phyloP scores from a whole-genome alignment of 2,329 filamentous ascomycete species.

The Malbranchea cinnamomea region DNA sequence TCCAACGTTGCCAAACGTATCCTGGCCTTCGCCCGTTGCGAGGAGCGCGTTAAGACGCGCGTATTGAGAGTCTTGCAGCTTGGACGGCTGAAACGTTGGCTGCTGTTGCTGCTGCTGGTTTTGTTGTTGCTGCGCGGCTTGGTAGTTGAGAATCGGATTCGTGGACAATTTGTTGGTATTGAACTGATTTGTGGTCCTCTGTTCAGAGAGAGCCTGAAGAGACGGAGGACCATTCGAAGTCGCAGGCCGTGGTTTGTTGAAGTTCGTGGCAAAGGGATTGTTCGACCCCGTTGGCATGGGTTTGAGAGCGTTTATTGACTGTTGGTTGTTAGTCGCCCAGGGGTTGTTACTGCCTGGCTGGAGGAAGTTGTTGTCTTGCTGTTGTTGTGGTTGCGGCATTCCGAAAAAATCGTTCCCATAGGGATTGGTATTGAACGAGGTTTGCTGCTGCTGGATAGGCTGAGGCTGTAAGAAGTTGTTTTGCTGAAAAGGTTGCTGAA shows the following conservation, averaged over 20 bases:
- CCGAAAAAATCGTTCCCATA: slow-evolving; percentile 36
- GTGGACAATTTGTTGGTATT: slow-evolving; percentile 26
- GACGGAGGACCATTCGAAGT: slow-evolving; percentile 47
- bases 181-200: slow-evolving; percentile 57
- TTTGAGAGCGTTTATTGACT: slow-evolving; percentile 49
- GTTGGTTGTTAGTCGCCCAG: slow-evolving; percentile 54
- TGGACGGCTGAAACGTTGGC: slow-evolving; percentile 19
- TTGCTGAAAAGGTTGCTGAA: slow-evolving; percentile 27
- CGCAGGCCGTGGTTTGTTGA: slow-evolving; percentile 38
- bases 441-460: slow-evolving; percentile 43
- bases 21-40: slow-evolving; percentile 76
- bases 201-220: slow-evolving; percentile 64
- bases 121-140: slow-evolving; percentile 26
- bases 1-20: slow-evolving; percentile 96
- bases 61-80: slow-evolving; percentile 39
- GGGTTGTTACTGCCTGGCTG: slow-evolving; percentile 87
- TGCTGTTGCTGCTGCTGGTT: slow-evolving; percentile 31
- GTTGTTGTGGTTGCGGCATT: slow-evolving; percentile 38
- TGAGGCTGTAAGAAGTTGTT: slow-evolving; percentile 26
- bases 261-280: slow-evolving; percentile 81
- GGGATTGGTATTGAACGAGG: slow-evolving; percentile 42
- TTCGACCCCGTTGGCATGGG: slow-evolving; percentile 89
- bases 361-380: slow-evolving; percentile 44
- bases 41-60: slow-evolving; percentile 76
- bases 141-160: slow-evolving; percentile 38